Evolutionary conservation across 768 basidiomycete species (phyloP).

Genomic region (Naganishia randhawae): DNA sequence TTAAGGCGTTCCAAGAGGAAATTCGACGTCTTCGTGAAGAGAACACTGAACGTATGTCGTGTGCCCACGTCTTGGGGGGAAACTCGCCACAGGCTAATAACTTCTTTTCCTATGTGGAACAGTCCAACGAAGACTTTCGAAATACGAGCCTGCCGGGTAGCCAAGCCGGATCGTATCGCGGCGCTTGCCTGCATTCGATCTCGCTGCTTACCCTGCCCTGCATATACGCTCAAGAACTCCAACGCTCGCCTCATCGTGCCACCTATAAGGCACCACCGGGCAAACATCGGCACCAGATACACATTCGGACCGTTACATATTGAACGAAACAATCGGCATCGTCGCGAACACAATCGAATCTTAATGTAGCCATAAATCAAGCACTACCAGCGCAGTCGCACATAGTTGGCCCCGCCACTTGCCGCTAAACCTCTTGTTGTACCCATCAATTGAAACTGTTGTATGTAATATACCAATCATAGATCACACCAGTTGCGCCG

Average conservation of each 20-base stretch:
- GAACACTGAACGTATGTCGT: constrained; percentile 24
- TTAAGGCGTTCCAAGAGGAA: constrained; percentile 25
- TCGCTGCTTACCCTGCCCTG: constrained; percentile 2
- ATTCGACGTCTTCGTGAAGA: constrained; percentile 21
- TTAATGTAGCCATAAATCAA: no score
- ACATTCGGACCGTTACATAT: no score
- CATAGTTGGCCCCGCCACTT: no score
- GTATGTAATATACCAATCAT: no score
- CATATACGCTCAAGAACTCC: no score
- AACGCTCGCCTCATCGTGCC: no score
- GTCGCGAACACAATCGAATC: no score
- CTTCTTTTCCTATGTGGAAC: background rate
- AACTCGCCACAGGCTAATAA: background rate
- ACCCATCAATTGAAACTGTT: no score
- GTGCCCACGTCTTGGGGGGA: background rate
- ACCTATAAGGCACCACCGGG: background rate
- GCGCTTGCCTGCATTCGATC: background rate
- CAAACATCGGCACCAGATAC: background rate
- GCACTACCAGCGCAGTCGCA: no score
- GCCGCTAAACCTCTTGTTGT: no score
- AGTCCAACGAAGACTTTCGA: constrained; percentile 9
- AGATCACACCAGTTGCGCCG: no score
- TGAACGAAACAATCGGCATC: no score
- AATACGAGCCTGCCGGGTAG: constrained; percentile 1
- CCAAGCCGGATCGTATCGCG: background rate